A percentile compares a stretch with the other conserved stretches of the same genome.
phyloP scores from a whole-genome alignment of 2,329 filamentous ascomycete species.

The Huntiella savannae region DNA sequence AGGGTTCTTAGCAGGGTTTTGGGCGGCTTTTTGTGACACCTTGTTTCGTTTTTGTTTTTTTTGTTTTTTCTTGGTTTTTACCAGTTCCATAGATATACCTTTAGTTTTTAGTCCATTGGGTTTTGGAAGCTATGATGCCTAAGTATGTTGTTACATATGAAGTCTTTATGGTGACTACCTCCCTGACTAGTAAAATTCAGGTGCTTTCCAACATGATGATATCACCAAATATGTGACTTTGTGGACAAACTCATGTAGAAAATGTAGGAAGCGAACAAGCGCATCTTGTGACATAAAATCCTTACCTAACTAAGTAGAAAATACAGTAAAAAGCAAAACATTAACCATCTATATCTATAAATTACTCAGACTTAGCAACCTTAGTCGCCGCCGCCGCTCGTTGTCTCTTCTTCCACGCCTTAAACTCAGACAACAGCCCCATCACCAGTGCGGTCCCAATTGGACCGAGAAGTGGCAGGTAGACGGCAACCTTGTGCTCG shows the following conservation, averaged over 20 bases:
- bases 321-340: background rate
- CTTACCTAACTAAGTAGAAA: background rate
- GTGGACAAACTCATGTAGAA: background rate
- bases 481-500: conserved; percentile 94
- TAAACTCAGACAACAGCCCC: conserved; percentile 65
- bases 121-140: background rate
- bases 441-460: conserved; percentile 79
- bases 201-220: no score
- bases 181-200: no score
- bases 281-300: background rate
- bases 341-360: background rate
- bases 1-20: no score
- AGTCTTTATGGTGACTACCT: no score
- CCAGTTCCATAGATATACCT: background rate
- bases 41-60: background rate
- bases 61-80: background rate
- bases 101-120: background rate
- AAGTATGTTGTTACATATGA: no score
- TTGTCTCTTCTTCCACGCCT: conserved; percentile 34
- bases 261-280: background rate
- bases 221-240: no score
- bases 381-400: conserved; percentile 22
- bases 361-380: conserved; percentile 21
- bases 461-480: conserved; percentile 75
- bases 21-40: no score